A percentile compares a stretch with the other conserved stretches of the same genome.
These are phyloP conservation scores for Cudoniella acicularis DNA, from an alignment of 495 filamentous ascomycete genomes.

Conservation along the genomic window DNA sequence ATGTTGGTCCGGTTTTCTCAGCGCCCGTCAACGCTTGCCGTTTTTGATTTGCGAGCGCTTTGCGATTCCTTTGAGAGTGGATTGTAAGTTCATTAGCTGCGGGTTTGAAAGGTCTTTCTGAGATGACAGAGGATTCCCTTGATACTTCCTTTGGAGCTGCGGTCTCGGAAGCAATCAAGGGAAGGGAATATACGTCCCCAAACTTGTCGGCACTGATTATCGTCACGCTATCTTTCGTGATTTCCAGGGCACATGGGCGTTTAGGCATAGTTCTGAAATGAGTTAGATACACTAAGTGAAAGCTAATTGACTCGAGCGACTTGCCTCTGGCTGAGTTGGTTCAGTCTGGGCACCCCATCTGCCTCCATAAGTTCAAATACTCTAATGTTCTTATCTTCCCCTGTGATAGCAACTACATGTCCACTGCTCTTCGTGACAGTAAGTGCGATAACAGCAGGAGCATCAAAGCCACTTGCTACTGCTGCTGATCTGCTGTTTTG, in stretches of 20 bases:
- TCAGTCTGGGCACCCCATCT: conserved; percentile 44
- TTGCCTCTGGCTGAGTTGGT: conserved; percentile 70
- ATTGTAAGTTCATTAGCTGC: conserved; percentile 73
- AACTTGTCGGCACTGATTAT: conserved; percentile 91
- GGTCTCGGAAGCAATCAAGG: conserved; percentile 46
- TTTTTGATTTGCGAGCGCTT: conserved; percentile 69
- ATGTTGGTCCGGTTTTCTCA: conserved; percentile 43
- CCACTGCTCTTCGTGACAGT: conserved; percentile 54
- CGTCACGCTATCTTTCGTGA: conserved; percentile 62
- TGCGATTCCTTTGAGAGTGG: conserved; percentile 75
- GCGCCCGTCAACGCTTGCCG: conserved; percentile 40
- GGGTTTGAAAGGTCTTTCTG: conserved; percentile 39
- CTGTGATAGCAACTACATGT: conserved; percentile 73
- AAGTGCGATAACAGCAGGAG: conserved; percentile 53
- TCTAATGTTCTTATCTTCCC: conserved; percentile 84
- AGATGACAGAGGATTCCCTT: conserved; percentile 3
- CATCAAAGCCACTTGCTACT: conserved; percentile 21
- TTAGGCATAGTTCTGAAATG: conserved; percentile 75
- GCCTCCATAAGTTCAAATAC: conserved; percentile 65
- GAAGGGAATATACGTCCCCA: conserved; percentile 90
- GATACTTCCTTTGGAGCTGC: conserved; percentile 1
- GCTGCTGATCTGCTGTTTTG: conserved; percentile 13
- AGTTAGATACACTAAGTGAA: conserved; percentile 1
- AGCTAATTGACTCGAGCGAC: conserved; percentile 6
- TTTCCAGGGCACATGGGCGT: conserved; percentile 68